Evolutionary conservation across 495 filamentous ascomycete species (phyloP).

Genomic region (Daldinia childiae): DNA sequence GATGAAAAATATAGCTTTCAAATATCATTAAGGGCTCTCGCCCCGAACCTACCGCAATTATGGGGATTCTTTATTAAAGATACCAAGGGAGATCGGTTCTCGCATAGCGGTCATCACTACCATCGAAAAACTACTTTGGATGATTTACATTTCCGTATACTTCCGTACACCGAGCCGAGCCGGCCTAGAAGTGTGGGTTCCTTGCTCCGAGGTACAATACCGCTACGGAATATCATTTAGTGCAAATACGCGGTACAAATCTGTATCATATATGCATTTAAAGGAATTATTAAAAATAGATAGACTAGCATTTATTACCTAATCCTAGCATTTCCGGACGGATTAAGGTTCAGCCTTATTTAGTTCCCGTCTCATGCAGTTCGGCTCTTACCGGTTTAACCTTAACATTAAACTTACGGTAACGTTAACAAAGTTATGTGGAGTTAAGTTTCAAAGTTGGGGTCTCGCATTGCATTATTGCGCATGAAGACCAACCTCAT

Average conservation of each 20-base stretch:
- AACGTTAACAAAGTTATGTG: background rate
- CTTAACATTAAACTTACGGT: background rate
- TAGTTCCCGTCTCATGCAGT: background rate
- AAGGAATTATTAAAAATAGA: background rate
- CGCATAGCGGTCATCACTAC: background rate
- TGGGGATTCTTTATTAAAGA: background rate
- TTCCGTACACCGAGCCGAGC: background rate
- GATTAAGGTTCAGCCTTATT: slow-evolving; percentile 1
- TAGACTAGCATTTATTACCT: too few relatives aligned
- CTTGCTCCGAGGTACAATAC: background rate
- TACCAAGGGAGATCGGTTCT: background rate
- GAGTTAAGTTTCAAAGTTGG: background rate
- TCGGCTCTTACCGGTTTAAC: background rate
- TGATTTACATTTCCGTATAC: background rate
- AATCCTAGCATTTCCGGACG: background rate
- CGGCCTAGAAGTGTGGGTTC: background rate
- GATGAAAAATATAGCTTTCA: background rate
- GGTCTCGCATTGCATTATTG: background rate
- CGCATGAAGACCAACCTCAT: background rate
- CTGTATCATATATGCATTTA: background rate
- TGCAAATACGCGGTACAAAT: background rate
- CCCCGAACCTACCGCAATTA: background rate
- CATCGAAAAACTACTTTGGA: background rate
- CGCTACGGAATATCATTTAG: background rate
- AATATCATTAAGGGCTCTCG: background rate